Conservation (phyloP, 2,329 filamentous ascomycete species). For the Aurifilum marmelostoma region DNA sequence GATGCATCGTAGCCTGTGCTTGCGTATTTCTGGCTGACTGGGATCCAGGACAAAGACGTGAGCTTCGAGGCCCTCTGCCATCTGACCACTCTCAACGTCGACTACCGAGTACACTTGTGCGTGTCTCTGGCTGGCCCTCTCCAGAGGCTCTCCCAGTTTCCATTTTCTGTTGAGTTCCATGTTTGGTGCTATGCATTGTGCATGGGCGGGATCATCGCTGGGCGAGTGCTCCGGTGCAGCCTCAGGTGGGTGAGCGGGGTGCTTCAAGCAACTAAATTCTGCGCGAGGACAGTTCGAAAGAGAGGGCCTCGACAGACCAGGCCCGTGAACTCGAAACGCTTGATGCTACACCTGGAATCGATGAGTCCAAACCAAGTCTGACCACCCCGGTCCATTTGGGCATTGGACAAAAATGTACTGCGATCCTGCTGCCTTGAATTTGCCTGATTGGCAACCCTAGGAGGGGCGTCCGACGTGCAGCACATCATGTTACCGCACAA, state of each 20-base stretch:
- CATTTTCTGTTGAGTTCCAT: constrained; percentile 9
- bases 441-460: too few species aligned
- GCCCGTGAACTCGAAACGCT: not conserved
- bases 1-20: constrained; percentile 14
- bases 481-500: too few species aligned
- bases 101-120: constrained; percentile 9
- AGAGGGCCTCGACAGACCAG: not conserved
- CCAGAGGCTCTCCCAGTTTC: not conserved
- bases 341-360: not conserved
- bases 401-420: not conserved
- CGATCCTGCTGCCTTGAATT: not conserved
- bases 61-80: constrained; percentile 5
- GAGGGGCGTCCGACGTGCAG: not conserved
- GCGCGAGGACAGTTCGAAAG: not conserved
- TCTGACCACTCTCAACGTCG: not conserved
- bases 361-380: not conserved
- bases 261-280: not conserved
- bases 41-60: constrained; percentile 9
- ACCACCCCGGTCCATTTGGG: too few species aligned
- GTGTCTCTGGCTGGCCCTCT: not conserved
- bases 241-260: not conserved
- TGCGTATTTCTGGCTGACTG: constrained; percentile 3
- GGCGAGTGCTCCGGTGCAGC: not conserved
- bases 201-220: not conserved
- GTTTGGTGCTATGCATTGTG: not conserved